Base-by-base conservation (phyloP, 176 grass and related monocot species). In the Triticum turgidum region DNA sequence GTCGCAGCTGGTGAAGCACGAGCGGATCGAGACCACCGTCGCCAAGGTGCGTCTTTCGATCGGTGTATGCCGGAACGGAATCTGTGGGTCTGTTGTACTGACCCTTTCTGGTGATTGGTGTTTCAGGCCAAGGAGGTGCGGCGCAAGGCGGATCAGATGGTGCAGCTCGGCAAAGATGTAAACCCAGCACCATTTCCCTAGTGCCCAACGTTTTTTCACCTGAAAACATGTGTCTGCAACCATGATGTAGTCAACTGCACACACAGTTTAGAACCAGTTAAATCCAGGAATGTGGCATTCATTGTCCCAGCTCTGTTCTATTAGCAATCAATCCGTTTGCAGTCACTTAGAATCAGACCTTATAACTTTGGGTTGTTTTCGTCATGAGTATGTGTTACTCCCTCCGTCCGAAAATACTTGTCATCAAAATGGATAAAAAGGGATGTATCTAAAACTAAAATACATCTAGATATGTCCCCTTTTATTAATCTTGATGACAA, bases 1-100 rank as follows among this genome's bases (percentile, higher is more conserved):
- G 34, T 99, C 94, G 41, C 92, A 99, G 87, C 88, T 99, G 66
- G 92, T 99, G 85, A 99, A 96, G 94, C 97, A 99, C 79, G 97
- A 99, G 88, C 93, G 97, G 14, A 96, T 99, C 38, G 94, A 96
- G 80, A 96, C 94, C 41, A 94, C 97, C 68, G 78, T 99, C 6
- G 87, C 94, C 1, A 99, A 99, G 97, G 94, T 94, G 73, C 32
- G 9, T 11, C 1, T 45, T 3, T 77, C 51, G 15, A 39, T 8
- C 14, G n/a, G 7, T 45, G 42, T 17, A 27, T 45, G 42, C 27
- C 29, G 74, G 27, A 77, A 9, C 0, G 25, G 56, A 11, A 38
- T 84, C 72, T 29, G 20, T 73, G n/a, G 14, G 33, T 51, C 7
- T 11, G 54, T 10, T 65, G 32, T 77, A 68, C 11, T n/a, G 63